Base-by-base conservation (phyloP, 805 yeast genomes). In the Starmera dryadoides region DNA sequence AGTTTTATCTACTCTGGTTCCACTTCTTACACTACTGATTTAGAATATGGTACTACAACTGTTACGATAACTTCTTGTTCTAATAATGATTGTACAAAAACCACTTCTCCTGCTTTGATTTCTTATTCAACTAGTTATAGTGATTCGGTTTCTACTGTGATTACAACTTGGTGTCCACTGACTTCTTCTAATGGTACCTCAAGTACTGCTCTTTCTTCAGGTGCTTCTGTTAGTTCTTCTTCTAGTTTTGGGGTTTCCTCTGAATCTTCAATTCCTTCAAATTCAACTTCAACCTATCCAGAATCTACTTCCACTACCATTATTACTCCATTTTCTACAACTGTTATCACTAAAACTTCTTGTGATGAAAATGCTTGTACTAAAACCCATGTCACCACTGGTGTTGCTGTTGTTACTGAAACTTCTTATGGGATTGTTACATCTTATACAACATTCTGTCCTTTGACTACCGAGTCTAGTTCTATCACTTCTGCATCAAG, bases 61-160 rank as follows among this genome's bases (percentile, higher is more conserved):
- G 48, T 50, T 12, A 48, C 53, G 1, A 35, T 47, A 21, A 52
- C 56, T 4, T 48, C 52, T 1, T 53, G 58, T 32, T 40, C 43
- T 1, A 16, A 42, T 1, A 26, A 44, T 10, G 41, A 16, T 8
- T 50, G 57, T 21, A 14, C 37, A 4, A 17, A 32, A 4, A 46
- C 52, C 1, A 30, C 42, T 14, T 38, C 52, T 2, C 33, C 45
- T 2, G 52, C 55, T 9, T 32, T 45, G 22, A 46, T 51, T 6
- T 36, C 52, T 11, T 20, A 19, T 11, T 18, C 33, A 18, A 20
- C 28, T 28, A n/a, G 34, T 11, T n/a, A 33, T 8, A 19, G 16
- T 21, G 28, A 22, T 9, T 9, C 21, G 20, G 7, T 28, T 9
- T 6, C 22, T 4, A 20, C 26, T 6, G n/a, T 28, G 5, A 19